Conservation (phyloP, 2,329 filamentous ascomycete genomes). For the Ilyonectria mors-panacis region DNA sequence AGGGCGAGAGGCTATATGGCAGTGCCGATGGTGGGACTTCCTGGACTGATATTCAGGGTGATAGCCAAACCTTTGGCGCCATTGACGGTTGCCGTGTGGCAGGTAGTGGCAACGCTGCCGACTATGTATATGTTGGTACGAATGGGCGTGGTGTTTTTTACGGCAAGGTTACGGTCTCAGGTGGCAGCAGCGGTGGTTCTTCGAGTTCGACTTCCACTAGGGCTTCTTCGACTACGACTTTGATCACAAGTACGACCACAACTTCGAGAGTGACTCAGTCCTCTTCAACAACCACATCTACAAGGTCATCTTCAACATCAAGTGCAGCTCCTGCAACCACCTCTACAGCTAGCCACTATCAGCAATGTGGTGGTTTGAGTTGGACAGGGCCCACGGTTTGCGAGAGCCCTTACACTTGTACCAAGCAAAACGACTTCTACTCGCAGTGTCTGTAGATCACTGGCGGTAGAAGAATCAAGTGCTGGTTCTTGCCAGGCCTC, state of each 20-base stretch:
- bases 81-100: constrained; percentile 58
- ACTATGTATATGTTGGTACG: constrained; percentile 65
- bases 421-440: constrained; percentile 33
- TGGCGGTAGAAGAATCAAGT: not conserved
- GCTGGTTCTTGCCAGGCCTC: no score
- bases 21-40: constrained; percentile 59
- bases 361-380: constrained; percentile 31
- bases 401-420: constrained; percentile 26
- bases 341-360: constrained; percentile 15
- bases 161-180: constrained; percentile 27
- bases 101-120: constrained; percentile 62
- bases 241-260: no score
- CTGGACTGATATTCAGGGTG: constrained; percentile 64
- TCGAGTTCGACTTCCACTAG: not conserved
- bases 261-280: not conserved
- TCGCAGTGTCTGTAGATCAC: constrained; percentile 33
- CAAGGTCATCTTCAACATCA: no score
- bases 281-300: constrained; percentile 5
- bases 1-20: constrained; percentile 61
- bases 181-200: constrained; percentile 7
- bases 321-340: constrained; percentile 1
- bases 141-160: constrained; percentile 64
- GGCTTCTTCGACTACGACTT: constrained; percentile 1
- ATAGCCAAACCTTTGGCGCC: constrained; percentile 58
- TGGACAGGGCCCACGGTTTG: constrained; percentile 33